Evolutionary conservation across 495 filamentous ascomycete genomes (phyloP).

Genomic region (Glutinoglossum americanum): DNA sequence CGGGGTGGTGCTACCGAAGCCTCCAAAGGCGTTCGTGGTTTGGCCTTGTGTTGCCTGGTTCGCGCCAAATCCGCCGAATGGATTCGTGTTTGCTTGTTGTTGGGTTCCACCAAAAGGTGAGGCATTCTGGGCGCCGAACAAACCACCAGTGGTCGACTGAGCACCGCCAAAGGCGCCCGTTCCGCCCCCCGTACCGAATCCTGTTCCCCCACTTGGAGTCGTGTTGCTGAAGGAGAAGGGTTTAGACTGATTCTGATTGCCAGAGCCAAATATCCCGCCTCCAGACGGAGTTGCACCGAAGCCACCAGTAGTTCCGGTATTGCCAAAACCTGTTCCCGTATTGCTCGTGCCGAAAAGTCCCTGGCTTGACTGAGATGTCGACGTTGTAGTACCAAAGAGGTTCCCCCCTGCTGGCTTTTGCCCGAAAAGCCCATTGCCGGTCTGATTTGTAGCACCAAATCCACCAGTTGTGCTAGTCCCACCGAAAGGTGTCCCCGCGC

Average conservation of each 20-base stretch:
- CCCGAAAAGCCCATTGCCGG: slow-evolving; percentile 27
- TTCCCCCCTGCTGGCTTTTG: slow-evolving; percentile 12
- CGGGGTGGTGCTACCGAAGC: slow-evolving; percentile 11
- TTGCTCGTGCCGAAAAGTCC: slow-evolving; percentile 5
- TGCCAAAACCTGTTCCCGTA: slow-evolving; percentile 5
- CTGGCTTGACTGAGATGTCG: background rate
- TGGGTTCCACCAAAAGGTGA: slow-evolving; percentile 7
- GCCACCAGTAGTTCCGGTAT: slow-evolving; percentile 2
- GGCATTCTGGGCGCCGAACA: slow-evolving; percentile 5
- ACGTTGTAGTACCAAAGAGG: slow-evolving; percentile 4
- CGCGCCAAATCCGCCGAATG: slow-evolving; percentile 2
- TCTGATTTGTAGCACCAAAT: slow-evolving; percentile 17
- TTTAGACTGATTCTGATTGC: slow-evolving; percentile 5
- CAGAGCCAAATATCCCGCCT: slow-evolving; percentile 16
- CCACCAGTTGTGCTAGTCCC: slow-evolving; percentile 10
- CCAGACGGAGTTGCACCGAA: slow-evolving; percentile 7
- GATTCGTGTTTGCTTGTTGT: slow-evolving; percentile 10
- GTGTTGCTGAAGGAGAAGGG: background rate
- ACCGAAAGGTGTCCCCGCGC: slow-evolving; percentile 9
- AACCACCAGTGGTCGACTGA: slow-evolving; percentile 1
- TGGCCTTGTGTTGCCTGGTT: slow-evolving; percentile 2
- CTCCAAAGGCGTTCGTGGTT: slow-evolving; percentile 6
- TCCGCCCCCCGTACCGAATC: slow-evolving; percentile 22
- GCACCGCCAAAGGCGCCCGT: slow-evolving; percentile 11
- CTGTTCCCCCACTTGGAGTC: slow-evolving; percentile 15